These are phyloP conservation scores for Aureobasidium zeae DNA, from an alignment of 2,329 filamentous ascomycete species.

Conservation along the genomic window DNA sequence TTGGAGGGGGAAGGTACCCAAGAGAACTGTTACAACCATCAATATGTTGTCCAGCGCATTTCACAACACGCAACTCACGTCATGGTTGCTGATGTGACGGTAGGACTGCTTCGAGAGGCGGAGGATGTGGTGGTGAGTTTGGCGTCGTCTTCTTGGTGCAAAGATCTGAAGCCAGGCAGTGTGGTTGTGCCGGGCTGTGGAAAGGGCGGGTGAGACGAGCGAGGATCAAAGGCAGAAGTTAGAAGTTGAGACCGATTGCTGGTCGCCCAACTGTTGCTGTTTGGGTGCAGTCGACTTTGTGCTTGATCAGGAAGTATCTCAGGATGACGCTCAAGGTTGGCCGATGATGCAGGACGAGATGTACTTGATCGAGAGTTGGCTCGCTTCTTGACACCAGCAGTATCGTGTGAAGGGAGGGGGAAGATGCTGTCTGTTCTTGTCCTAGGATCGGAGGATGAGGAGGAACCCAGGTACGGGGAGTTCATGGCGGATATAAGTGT, in stretches of 20 bases:
- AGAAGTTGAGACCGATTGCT: slow-evolving; percentile 25
- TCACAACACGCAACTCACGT: slow-evolving; percentile 21
- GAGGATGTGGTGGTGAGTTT: background rate
- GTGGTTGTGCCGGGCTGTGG: background rate
- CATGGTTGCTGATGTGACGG: slow-evolving; percentile 26
- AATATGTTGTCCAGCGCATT: background rate
- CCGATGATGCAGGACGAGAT: slow-evolving; percentile 23
- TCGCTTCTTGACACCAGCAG: slow-evolving; percentile 25
- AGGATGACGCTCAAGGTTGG: slow-evolving; percentile 25
- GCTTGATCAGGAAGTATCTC: slow-evolving; percentile 22
- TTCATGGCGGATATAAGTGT: slow-evolving; percentile 23
- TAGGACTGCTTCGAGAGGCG: slow-evolving; percentile 19
- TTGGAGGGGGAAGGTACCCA: slow-evolving; percentile 29
- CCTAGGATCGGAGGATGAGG: slow-evolving; percentile 19
- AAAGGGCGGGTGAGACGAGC: slow-evolving; percentile 6
- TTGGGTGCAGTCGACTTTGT: slow-evolving; percentile 5
- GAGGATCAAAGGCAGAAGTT: slow-evolving; percentile 21
- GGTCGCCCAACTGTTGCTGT: slow-evolving; percentile 24
- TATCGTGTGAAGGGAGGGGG: slow-evolving; percentile 21
- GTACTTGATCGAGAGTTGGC: slow-evolving; percentile 21
- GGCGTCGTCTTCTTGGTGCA: background rate
- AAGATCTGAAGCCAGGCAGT: background rate
- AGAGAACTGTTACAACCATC: slow-evolving; percentile 23
- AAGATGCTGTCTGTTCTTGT: slow-evolving; percentile 23
- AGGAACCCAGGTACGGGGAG: slow-evolving; percentile 26